These are phyloP conservation scores for Saccharomycopsis sp. DNA, from an alignment of 805 yeast species.

Conservation along the genomic window DNA sequence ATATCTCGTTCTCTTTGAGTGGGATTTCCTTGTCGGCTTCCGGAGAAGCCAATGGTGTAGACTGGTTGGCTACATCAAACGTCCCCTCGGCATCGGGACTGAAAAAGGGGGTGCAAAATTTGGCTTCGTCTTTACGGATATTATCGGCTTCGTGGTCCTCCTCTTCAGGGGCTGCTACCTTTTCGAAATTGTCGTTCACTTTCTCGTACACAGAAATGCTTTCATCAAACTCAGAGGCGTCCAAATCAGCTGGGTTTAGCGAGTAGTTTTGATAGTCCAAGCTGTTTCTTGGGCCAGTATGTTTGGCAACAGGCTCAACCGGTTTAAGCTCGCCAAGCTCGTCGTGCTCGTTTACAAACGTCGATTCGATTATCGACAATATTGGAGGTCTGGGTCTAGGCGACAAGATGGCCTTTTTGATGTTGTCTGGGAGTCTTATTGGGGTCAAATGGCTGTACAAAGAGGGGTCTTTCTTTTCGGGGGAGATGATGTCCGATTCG, in stretches of 20 bases:
- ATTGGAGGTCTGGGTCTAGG: not conserved
- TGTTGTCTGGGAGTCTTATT: conserved; percentile 1
- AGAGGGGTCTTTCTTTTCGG: conserved; percentile 21
- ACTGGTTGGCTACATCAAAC: conserved; percentile 5
- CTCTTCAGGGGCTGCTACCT: not conserved
- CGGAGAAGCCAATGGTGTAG: conserved; percentile 8
- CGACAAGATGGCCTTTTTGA: not conserved
- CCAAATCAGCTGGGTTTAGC: conserved; percentile 18
- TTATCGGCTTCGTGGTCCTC: not conserved
- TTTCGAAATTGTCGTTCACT: not conserved
- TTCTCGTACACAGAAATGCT: conserved; percentile 16
- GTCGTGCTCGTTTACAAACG: not conserved
- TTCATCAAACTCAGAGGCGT: conserved; percentile 20
- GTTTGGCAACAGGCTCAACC: not conserved
- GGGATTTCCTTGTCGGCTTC: conserved; percentile 5
- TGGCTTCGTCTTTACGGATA: not conserved
- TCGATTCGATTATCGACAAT: not conserved
- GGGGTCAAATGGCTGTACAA: conserved; percentile 17
- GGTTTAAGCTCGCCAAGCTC: not conserved
- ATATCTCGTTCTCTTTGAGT: not conserved
- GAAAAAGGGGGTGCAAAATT: conserved; percentile 9
- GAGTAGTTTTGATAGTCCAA: conserved; percentile 15
- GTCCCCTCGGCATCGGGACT: conserved; percentile 13
- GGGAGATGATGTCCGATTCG: conserved; percentile 19
- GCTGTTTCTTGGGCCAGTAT: not conserved